These are phyloP conservation scores for Amaranthus palmeri DNA, from an alignment of 148 eudicot species.

Conservation along the genomic window DNA sequence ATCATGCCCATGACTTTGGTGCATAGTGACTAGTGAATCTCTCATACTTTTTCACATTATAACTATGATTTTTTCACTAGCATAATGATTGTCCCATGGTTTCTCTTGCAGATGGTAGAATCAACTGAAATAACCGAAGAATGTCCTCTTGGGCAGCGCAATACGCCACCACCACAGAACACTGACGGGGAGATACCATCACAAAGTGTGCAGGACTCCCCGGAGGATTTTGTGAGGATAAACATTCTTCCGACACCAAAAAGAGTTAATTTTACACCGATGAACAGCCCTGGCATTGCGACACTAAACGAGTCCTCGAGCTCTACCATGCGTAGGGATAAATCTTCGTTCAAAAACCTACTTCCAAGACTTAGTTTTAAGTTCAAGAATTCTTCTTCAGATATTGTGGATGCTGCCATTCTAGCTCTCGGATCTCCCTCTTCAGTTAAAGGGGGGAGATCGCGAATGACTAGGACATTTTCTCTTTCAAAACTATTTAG, in stretches of 20 bases:
- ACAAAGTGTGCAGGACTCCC: slow-evolving; percentile 27
- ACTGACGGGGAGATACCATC: slow-evolving; percentile 50
- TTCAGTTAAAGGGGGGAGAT: slow-evolving; percentile 33
- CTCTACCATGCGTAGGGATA: slow-evolving; percentile 39
- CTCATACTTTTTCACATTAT: background rate
- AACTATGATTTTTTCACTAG: background rate
- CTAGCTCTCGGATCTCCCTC: slow-evolving; percentile 64
- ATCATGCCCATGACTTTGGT: background rate
- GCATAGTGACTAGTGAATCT: background rate
- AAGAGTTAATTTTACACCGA: slow-evolving; percentile 69
- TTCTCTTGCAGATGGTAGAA: slow-evolving; percentile 41
- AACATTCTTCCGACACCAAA: slow-evolving; percentile 61
- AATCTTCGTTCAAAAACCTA: slow-evolving; percentile 57
- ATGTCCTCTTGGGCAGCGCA: slow-evolving; percentile 24
- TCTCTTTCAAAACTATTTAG: slow-evolving; percentile 56
- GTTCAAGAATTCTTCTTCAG: slow-evolving; percentile 50
- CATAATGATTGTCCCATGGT: background rate
- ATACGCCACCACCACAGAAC: slow-evolving; percentile 29
- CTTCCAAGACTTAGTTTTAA: slow-evolving; percentile 84
- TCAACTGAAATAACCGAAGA: slow-evolving; percentile 76
- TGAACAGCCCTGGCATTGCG: slow-evolving; percentile 47
- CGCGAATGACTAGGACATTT: slow-evolving; percentile 45
- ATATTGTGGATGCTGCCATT: slow-evolving; percentile 65
- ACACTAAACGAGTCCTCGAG: slow-evolving; percentile 41
- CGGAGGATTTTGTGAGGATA: slow-evolving; percentile 54